These are phyloP conservation scores for Backusella australiensis DNA, from an alignment of 192 early-diverging fungal species.

Conservation along the genomic window DNA sequence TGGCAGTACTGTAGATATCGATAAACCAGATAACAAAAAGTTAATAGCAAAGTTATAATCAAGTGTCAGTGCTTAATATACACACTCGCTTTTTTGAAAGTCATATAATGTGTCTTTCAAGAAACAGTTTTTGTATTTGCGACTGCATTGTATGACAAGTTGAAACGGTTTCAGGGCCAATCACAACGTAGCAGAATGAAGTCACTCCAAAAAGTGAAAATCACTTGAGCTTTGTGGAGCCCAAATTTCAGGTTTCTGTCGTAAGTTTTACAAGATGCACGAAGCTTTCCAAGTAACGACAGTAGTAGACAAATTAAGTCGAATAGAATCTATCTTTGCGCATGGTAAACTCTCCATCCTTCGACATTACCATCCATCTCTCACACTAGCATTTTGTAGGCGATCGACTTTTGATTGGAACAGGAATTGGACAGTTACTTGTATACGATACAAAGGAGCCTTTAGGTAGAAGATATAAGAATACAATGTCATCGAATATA, in stretches of 20 bases:
- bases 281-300: conserved; percentile 76
- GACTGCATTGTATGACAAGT: neutral
- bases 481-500: neutral
- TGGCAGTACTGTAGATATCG: no score
- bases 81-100: neutral
- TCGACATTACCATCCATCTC: neutral
- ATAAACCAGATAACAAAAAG: no score
- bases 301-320: conserved; percentile 69
- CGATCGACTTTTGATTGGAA: conserved; percentile 73
- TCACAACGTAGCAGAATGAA: neutral
- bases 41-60: no score
- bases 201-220: neutral
- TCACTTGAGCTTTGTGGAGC: neutral
- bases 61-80: neutral
- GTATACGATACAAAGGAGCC: conserved; percentile 66
- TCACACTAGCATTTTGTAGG: conserved; percentile 33
- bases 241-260: neutral
- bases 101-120: no score
- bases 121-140: neutral
- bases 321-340: conserved; percentile 71
- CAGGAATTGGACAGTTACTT: conserved; percentile 61
- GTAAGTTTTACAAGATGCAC: conserved; percentile 51
- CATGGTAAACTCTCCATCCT: conserved; percentile 41
- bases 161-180: neutral
- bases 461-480: conserved; percentile 34